Evolutionary conservation across 768 basidiomycete genomes (phyloP), one percentile per base, ranked within the genome.

Genomic region (Tulasnella sp.): DNA sequence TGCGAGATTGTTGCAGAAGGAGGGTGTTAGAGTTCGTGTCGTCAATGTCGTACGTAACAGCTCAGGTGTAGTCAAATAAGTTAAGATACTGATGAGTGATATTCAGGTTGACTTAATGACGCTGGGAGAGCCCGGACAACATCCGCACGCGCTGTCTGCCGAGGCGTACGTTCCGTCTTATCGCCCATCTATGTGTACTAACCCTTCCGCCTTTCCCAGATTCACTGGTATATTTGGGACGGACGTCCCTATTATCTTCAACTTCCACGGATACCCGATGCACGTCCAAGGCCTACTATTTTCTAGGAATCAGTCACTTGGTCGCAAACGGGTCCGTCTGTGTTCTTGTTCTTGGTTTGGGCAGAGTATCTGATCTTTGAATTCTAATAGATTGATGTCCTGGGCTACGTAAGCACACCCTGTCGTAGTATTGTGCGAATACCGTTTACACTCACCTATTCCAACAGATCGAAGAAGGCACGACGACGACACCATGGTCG

Each of bases 251-350:
- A 73, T 93, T 42, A 79, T 88, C 67, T 80, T 91, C 73, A 90
- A 90, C 72, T 92, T 86, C 72, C 89, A 92, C 70, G 84, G 86
- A 4, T 90, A 84, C 67, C 82, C 86, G 0, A 78, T 83, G 55
- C 84, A 88, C 68, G 71, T 89, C 53, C 78, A 80, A 65, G 84
- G 85, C 11, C 67, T 86, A 63, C 66, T 88, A 41, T 82, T 78
- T 41, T 60, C 59, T 43, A 51, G 59, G 21, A 60, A 62, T 51
- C 61, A 62, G 29, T 52, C 60, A 4, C 61, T 62, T 26, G 4
- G 21, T 26, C 44, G 59, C 26, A 62, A 62, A 38, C 17, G 61
- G 21, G 51, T 61, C 17, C n/a, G 59, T 17, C 19, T 21, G 19
- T 24, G 19, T 9, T 54, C 11, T 10, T 15, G 45, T 65, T 15